Conservation (phyloP, 352 stramenopile species). For the Pythium folliculosum region DNA sequence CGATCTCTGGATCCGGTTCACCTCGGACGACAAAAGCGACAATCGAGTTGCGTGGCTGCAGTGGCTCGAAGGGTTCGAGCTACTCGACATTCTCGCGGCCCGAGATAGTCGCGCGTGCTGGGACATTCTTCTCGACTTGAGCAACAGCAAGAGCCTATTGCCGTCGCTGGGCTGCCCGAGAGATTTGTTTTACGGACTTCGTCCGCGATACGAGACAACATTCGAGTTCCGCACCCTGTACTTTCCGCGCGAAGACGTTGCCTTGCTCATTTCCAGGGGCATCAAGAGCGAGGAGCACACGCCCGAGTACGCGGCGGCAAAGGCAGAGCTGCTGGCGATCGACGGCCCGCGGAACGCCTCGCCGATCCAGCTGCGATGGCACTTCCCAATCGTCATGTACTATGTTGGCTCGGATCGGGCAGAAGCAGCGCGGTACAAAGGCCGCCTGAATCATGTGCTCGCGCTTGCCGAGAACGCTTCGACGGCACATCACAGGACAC, state of each 20-base stretch:
- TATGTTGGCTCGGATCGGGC: neutral
- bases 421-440: neutral
- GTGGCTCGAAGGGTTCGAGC: conserved; percentile 3
- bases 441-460: neutral
- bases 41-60: neutral
- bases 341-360: neutral
- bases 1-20: too few species aligned
- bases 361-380: neutral
- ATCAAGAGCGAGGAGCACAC: neutral
- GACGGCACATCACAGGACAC: neutral
- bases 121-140: neutral
- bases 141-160: neutral
- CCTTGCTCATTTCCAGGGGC: neutral
- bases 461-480: neutral
- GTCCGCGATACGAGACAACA: neutral
- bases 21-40: too few species aligned
- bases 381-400: neutral
- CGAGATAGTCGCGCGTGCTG: neutral
- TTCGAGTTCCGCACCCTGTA: neutral
- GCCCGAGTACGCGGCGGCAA: neutral
- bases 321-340: neutral
- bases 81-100: neutral
- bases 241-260: neutral
- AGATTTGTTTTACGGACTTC: neutral
- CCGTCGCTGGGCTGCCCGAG: neutral